Evolutionary conservation across 768 basidiomycete species (phyloP).

Genomic region (Gyrodon lividus): DNA sequence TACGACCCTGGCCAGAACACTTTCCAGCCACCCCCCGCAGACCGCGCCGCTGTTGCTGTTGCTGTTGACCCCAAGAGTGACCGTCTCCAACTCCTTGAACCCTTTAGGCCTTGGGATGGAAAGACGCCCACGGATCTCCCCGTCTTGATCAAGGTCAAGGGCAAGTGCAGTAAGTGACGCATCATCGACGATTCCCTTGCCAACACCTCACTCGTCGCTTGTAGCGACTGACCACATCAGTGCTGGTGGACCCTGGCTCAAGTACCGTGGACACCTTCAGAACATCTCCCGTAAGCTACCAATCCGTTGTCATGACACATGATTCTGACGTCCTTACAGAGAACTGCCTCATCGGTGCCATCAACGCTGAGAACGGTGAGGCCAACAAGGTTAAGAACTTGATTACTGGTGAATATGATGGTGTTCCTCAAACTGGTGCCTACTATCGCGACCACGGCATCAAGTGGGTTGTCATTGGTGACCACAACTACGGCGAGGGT

Average conservation of each 20-base stretch:
- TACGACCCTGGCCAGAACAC: constrained; percentile 98
- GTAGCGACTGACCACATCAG: constrained; percentile 90
- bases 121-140: constrained; percentile 88
- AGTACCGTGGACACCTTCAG: constrained; percentile 97
- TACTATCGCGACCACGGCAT: constrained; percentile 86
- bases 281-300: constrained; percentile 85
- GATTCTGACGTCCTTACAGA: constrained; percentile 43
- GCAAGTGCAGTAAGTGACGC: constrained; percentile 88
- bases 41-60: constrained; percentile 82
- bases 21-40: constrained; percentile 90
- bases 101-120: constrained; percentile 92
- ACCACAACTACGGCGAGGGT: constrained; percentile 96
- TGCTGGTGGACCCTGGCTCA: constrained; percentile 98
- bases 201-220: constrained; percentile 6
- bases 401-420: constrained; percentile 79
- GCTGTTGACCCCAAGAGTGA: constrained; percentile 83
- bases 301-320: background rate
- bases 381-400: constrained; percentile 96
- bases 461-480: constrained; percentile 98
- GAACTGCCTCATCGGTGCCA: constrained; percentile 97
- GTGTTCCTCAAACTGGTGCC: constrained; percentile 83
- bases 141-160: constrained; percentile 95
- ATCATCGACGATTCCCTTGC: background rate
- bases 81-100: constrained; percentile 86
- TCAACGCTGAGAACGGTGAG: constrained; percentile 92